These are phyloP conservation scores for Penicillium hordei DNA, from an alignment of 2,329 filamentous ascomycete genomes.

Conservation along the genomic window DNA sequence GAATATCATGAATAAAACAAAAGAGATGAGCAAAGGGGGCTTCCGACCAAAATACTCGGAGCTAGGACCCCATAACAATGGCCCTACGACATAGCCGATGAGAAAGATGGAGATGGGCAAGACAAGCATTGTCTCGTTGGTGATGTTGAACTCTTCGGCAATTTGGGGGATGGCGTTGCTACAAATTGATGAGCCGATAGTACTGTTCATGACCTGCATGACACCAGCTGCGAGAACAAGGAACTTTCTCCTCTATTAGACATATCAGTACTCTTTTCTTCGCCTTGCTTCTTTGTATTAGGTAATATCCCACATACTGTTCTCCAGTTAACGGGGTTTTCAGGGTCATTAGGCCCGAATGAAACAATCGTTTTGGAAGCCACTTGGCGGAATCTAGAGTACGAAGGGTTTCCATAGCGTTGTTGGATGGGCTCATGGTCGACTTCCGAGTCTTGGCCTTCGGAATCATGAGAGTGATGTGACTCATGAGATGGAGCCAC, in stretches of 20 bases:
- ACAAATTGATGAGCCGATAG: conserved; percentile 42
- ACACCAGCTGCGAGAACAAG: conserved; percentile 39
- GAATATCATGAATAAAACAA: conserved; percentile 46
- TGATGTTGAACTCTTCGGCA: conserved; percentile 36
- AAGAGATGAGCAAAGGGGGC: conserved; percentile 51
- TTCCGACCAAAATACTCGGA: conserved; percentile 47
- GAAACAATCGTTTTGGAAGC: conserved; percentile 39
- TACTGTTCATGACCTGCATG: conserved; percentile 44
- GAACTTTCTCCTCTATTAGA: conserved; percentile 27
- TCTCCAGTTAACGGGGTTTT: conserved; percentile 38
- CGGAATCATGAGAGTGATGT: conserved; percentile 14
- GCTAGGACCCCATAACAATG: conserved; percentile 46
- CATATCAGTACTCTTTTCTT: conserved; percentile 1
- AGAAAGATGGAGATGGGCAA: conserved; percentile 45
- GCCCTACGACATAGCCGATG: conserved; percentile 45
- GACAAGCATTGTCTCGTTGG: conserved; percentile 35
- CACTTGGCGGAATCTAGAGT: conserved; percentile 34
- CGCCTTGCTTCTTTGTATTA: neutral
- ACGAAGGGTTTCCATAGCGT: conserved; percentile 28
- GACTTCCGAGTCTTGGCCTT: conserved; percentile 19
- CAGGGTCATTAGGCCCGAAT: conserved; percentile 36
- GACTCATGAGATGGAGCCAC: conserved; percentile 14
- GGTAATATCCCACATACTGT: conserved; percentile 21
- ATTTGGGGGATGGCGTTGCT: conserved; percentile 42
- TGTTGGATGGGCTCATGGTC: conserved; percentile 28